These are phyloP conservation scores for Biscogniauxia mediterranea DNA, from an alignment of 2,329 filamentous ascomycete species.

Conservation along the genomic window DNA sequence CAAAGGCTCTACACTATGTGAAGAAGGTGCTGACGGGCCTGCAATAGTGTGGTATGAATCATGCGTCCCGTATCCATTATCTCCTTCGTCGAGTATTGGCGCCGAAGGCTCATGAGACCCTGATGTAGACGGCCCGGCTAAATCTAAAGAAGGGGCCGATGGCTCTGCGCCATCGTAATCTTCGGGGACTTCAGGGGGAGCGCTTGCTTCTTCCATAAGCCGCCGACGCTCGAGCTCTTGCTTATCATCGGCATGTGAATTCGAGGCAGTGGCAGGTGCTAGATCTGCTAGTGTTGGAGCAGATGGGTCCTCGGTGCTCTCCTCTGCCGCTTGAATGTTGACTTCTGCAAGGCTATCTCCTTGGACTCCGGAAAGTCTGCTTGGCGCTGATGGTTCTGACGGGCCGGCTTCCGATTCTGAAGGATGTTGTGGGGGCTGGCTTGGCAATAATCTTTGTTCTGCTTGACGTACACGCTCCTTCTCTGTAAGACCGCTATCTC, in stretches of 20 bases:
- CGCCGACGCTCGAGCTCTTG: constrained; percentile 62
- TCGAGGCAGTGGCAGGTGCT: constrained; percentile 25
- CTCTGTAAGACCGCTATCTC: constrained; percentile 67
- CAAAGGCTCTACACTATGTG: constrained; percentile 28
- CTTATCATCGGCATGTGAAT: constrained; percentile 61
- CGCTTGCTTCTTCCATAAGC: constrained; percentile 51
- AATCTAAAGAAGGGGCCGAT: constrained; percentile 15
- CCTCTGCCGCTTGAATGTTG: constrained; percentile 14
- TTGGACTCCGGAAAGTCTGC: constrained; percentile 8
- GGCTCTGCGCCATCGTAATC: constrained; percentile 20
- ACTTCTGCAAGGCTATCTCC: constrained; percentile 5
- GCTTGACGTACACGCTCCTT: constrained; percentile 78
- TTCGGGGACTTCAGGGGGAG: constrained; percentile 40
- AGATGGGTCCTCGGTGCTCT: constrained; percentile 35
- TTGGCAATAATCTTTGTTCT: constrained; percentile 78
- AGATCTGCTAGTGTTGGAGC: constrained; percentile 49
- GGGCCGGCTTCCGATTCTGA: constrained; percentile 37
- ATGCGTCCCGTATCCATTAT: constrained; percentile 21
- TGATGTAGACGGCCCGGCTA: constrained; percentile 25
- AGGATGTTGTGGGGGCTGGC: constrained; percentile 59
- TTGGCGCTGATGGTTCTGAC: constrained; percentile 36
- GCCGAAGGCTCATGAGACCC: constrained; percentile 29
- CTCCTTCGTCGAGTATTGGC: constrained; percentile 28
- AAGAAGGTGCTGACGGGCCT: constrained; percentile 42
- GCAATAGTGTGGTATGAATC: constrained; percentile 46